A percentile compares a stretch with the other conserved stretches of the same genome.
These are phyloP conservation scores for Amanita pseudoporphyria DNA, from an alignment of 768 basidiomycete genomes.

Conservation along the genomic window DNA sequence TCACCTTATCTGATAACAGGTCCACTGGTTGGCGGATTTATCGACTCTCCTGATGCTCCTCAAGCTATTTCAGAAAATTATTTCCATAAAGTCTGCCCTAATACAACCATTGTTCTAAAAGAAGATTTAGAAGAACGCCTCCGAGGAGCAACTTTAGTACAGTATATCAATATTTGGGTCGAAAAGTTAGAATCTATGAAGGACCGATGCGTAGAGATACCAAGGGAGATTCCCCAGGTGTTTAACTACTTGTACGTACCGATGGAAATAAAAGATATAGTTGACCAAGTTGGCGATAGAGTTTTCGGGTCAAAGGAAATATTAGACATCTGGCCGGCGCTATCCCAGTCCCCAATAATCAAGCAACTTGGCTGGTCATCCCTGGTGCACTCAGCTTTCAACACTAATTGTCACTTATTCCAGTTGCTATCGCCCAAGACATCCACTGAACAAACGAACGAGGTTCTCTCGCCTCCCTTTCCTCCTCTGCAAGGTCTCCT, in stretches of 20 bases:
- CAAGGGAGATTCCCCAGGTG: slow-evolving; percentile 25
- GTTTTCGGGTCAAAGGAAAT: slow-evolving; percentile 36
- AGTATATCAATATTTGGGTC: slow-evolving; percentile 36
- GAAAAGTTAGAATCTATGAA: slow-evolving; percentile 31
- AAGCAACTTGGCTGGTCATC: slow-evolving; percentile 53
- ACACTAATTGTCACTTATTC: slow-evolving; percentile 36
- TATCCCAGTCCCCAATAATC: slow-evolving; percentile 39
- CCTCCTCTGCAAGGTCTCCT: slow-evolving; percentile 35
- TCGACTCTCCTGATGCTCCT: slow-evolving; percentile 20
- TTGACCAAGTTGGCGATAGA: slow-evolving; percentile 22
- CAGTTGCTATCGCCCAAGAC: background rate
- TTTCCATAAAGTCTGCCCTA: slow-evolving; percentile 40
- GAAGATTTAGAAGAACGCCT: slow-evolving; percentile 15
- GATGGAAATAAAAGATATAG: background rate
- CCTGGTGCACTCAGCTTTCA: slow-evolving; percentile 40
- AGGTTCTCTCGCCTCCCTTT: slow-evolving; percentile 10
- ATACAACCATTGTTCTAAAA: slow-evolving; percentile 19
- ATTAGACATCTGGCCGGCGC: slow-evolving; percentile 32
- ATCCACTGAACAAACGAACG: slow-evolving; percentile 7
- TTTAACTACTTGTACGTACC: slow-evolving; percentile 44
- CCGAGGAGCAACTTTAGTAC: slow-evolving; percentile 19
- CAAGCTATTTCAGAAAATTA: slow-evolving; percentile 36
- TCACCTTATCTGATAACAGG: slow-evolving; percentile 11
- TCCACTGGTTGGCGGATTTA: slow-evolving; percentile 10
- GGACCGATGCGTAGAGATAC: slow-evolving; percentile 41